Conservation (phyloP, 257 asterid genomes). For the Capsicum chinense region DNA sequence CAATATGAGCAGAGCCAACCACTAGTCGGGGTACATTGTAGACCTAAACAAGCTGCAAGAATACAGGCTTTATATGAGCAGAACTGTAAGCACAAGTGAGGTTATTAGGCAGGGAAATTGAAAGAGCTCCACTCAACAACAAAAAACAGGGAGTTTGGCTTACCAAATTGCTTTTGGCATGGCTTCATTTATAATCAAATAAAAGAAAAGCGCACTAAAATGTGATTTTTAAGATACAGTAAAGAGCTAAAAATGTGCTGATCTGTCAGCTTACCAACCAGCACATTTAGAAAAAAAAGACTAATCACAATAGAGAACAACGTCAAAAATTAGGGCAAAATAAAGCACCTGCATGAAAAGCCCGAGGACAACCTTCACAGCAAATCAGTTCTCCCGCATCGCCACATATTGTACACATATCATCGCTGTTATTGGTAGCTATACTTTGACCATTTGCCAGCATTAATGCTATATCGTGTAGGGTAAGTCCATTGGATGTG, state of each 20-base stretch:
- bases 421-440: slow-evolving; percentile 77
- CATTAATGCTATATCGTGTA: slow-evolving; percentile 96
- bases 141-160: slow-evolving; percentile 11
- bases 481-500: slow-evolving; percentile 86
- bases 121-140: background rate
- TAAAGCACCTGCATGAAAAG: slow-evolving; percentile 80
- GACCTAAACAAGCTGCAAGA: slow-evolving; percentile 86
- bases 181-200: slow-evolving; percentile 6
- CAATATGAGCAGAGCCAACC: slow-evolving; percentile 91
- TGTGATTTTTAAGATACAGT: background rate
- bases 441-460: slow-evolving; percentile 86
- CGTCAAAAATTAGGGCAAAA: background rate
- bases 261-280: background rate
- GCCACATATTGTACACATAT: slow-evolving; percentile 96
- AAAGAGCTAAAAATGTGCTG: background rate
- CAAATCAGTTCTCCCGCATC: slow-evolving; percentile 77
- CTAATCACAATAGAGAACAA: background rate
- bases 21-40: slow-evolving; percentile 53
- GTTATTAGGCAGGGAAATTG: slow-evolving; percentile 12
- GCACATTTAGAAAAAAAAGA: slow-evolving; percentile 13
- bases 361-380: slow-evolving; percentile 95
- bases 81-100: background rate
- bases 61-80: slow-evolving; percentile 27
- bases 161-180: slow-evolving; percentile 1
- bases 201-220: background rate